These are phyloP conservation scores for Logfia minima DNA, from an alignment of 129 eudicot genomes.

Conservation along the genomic window DNA sequence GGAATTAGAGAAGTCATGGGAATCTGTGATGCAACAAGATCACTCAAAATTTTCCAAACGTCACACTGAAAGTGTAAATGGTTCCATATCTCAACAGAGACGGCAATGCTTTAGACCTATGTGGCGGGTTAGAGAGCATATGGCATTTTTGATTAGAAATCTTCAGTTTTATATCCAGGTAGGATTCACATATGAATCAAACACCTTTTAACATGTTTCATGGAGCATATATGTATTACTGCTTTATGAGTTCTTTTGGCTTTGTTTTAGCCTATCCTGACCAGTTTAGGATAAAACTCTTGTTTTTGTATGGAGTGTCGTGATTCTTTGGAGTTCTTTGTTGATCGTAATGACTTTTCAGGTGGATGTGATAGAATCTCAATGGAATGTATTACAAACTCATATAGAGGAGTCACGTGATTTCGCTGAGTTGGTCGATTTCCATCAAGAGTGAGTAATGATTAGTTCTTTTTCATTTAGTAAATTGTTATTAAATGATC, in stretches of 20 bases:
- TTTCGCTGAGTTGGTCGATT: conserved; percentile 85
- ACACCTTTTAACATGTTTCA: background rate
- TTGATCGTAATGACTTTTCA: conserved; percentile 26
- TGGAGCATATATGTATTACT: background rate
- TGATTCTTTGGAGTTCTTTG: background rate
- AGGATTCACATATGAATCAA: conserved; percentile 3
- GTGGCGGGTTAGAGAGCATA: conserved; percentile 98
- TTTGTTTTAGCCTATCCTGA: background rate
- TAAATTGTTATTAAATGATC: conserved; percentile 1
- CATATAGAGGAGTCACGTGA: conserved; percentile 91
- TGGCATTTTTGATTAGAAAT: conserved; percentile 97
- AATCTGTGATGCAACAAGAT: conserved; percentile 96
- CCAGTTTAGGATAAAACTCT: background rate
- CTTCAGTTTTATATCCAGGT: conserved; percentile 98
- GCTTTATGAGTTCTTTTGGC: background rate
- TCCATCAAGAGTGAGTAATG: conserved; percentile 89
- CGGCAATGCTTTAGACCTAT: conserved; percentile 91
- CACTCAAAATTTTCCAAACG: conserved; percentile 75
- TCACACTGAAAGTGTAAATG: conserved; percentile 45
- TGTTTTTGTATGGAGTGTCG: too few species aligned
- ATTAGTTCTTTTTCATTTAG: background rate
- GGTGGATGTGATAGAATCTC: conserved; percentile 99
- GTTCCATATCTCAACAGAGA: conserved; percentile 65
- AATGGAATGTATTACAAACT: conserved; percentile 92
- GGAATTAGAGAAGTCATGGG: conserved; percentile 99